Conservation (phyloP, 2,329 filamentous ascomycete species). For the Neofusicoccum kwambonambiense region DNA sequence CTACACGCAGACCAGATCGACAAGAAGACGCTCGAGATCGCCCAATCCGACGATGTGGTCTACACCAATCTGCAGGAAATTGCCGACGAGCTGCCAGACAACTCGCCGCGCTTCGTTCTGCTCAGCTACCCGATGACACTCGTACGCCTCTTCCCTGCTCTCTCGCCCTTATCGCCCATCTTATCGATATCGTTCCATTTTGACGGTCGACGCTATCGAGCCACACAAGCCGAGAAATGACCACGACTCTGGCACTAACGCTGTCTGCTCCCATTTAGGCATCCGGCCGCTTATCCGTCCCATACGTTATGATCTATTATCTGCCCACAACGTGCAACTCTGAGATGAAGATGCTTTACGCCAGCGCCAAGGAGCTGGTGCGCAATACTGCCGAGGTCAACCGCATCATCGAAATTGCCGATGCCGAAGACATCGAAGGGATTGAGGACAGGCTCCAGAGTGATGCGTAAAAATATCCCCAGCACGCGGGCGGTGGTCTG, state of each 20-base stretch:
- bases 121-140: constrained; percentile 88
- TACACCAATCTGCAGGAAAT: constrained; percentile 81
- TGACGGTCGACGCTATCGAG: background rate
- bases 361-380: constrained; percentile 93
- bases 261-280: constrained; percentile 49
- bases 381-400: constrained; percentile 89
- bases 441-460: constrained; percentile 66
- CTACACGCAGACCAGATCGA: constrained; percentile 74
- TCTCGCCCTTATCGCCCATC: background rate
- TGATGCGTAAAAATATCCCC: background rate
- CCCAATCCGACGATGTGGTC: constrained; percentile 73
- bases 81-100: constrained; percentile 86
- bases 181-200: background rate
- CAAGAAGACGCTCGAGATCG: constrained; percentile 85
- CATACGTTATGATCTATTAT: constrained; percentile 94
- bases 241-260: background rate
- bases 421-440: constrained; percentile 76
- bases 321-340: constrained; percentile 87
- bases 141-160: constrained; percentile 51
- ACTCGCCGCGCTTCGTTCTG: constrained; percentile 84
- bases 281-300: constrained; percentile 80
- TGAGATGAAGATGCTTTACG: constrained; percentile 89
- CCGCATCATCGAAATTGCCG: constrained; percentile 79
- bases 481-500: background rate
- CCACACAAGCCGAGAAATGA: background rate